Base-by-base conservation (phyloP, 2,329 filamentous ascomycete genomes). In the Penicillium sp. region DNA sequence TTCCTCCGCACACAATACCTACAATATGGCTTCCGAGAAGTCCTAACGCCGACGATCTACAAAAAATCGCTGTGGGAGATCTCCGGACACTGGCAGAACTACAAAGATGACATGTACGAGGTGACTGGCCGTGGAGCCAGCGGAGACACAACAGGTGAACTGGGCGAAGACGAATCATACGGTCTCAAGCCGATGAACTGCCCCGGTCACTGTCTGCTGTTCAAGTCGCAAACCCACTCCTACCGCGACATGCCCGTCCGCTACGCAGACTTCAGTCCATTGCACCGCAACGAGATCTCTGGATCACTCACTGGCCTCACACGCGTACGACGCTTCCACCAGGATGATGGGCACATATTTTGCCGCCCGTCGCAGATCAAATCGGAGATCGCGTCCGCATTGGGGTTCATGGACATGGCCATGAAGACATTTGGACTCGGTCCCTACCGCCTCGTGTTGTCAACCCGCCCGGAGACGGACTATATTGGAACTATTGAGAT, bases 131-230 rank as follows among this genome's bases (percentile, higher is more conserved):
- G 81, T 14, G 79, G 78, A n/a, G 74, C 76, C 32, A 75, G 68
- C 21, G 76, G 76, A 3, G 67, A 76, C 43, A 75, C 58, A 32
- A 73, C 74, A 5, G 71, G 71, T 2, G 79, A 83, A 56, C 59
- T 72, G 7, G 80, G 78, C 18, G 83, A 86, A 56, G 84, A 88
- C 57, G 85, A 87, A 59, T 88, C 89, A 58, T 95, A 90, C 72
- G 90, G 89, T 16, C 77, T 96, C 62, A 96, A 96, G 73, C 91
- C 91, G 13, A 96, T 96, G 91, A 96, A 96, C 69, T 96, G 91
- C 69, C 91, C 91, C 0, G 91, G 90, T 3, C 91, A 96, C 72
- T 95, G 90, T 69, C 78, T 96, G 59, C 83, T 96, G 57, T 96
- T 95, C 70, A 87, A 83, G 56, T 87, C 87, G 44, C 83, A 87